Evolutionary conservation across 2,329 filamentous ascomycete species (phyloP).

Genomic region (Zymoseptoria crescenta): DNA sequence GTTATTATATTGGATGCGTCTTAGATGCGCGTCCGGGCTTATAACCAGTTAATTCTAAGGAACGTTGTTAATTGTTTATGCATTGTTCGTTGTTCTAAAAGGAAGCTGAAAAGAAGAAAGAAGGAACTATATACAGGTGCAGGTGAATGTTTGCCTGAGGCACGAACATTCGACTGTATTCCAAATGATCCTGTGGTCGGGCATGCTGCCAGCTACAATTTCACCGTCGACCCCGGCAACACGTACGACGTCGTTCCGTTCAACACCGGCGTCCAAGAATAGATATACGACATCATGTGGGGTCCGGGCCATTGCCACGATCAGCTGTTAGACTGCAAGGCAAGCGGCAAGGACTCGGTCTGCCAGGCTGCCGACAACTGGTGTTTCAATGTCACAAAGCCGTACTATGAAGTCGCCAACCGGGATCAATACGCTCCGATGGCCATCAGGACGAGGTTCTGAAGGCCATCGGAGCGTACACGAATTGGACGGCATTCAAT

Average conservation of each 20-base stretch:
- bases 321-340: slow-evolving; percentile 48
- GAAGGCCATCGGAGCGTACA: slow-evolving; percentile 51
- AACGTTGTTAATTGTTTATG: too few relatives aligned
- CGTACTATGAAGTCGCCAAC: slow-evolving; percentile 45
- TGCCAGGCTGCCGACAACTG: slow-evolving; percentile 50
- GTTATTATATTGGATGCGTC: too few relatives aligned
- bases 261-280: slow-evolving; percentile 42
- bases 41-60: too few relatives aligned
- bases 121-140: too few relatives aligned
- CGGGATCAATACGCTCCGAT: slow-evolving; percentile 57
- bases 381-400: slow-evolving; percentile 47
- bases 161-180: too few relatives aligned
- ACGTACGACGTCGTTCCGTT: slow-evolving; percentile 49
- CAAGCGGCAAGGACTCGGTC: slow-evolving; percentile 42
- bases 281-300: slow-evolving; percentile 54
- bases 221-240: slow-evolving; percentile 48
- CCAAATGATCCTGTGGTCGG: slow-evolving; percentile 50
- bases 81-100: too few relatives aligned
- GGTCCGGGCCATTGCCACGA: slow-evolving; percentile 55
- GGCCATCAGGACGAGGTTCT: slow-evolving; percentile 46
- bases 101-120: too few relatives aligned
- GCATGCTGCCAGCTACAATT: slow-evolving; percentile 53
- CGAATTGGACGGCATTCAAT: slow-evolving; percentile 47
- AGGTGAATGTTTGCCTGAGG: too few relatives aligned
- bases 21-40: too few relatives aligned